Evolutionary conservation across 164 flowering plant species (phyloP), one percentile per base, ranked within the genome.

Genomic region (Amborella trichopoda): DNA sequence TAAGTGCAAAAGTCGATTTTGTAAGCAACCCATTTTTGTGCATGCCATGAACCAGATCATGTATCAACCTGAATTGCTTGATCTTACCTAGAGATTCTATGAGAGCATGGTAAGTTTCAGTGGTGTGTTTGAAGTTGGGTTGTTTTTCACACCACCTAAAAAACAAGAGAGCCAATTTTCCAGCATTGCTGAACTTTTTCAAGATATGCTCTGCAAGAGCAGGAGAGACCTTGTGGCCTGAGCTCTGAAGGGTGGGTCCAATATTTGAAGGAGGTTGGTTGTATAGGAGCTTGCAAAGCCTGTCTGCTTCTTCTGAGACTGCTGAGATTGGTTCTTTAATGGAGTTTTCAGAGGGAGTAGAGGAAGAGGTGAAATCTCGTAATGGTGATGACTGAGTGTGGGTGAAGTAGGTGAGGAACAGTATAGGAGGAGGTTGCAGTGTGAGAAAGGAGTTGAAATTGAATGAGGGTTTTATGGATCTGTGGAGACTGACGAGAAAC

Each of bases 81-180:
- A 81, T 79, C 51, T 83, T 86, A 3, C 97, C 94, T 28, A 90
- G 47, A 40, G 86, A 63, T 23, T 83, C 94, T 23, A 83, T 71
- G 45, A 86, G 54, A 22, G 71, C 74, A 58, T 81, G 71, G 59
- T 77, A 90, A 46, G 64, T 59, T 23, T 73, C 91, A 6, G 73
- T 46, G 12, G 69, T 69, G 21, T 73, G 49, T 25, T 62, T 46
- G 44, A 74, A 81, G 38, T 74, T 75, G 12, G 50, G 53, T 43
- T 72, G 75, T 56, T 71, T 77, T 70, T 83, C 63, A 3, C 58
- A 60, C 66, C 66, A 66, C 13, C 63, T 44, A 40, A 62, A 66
- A 49, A 61, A 62, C 6, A 44, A 27, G 4, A 66, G 42, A 0
- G 64, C 67, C 1, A 62, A 28, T 19, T 43, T 28, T 17, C 66